Conservation (phyloP, 768 basidiomycete species). For the Asterophora lycoperdoides region DNA sequence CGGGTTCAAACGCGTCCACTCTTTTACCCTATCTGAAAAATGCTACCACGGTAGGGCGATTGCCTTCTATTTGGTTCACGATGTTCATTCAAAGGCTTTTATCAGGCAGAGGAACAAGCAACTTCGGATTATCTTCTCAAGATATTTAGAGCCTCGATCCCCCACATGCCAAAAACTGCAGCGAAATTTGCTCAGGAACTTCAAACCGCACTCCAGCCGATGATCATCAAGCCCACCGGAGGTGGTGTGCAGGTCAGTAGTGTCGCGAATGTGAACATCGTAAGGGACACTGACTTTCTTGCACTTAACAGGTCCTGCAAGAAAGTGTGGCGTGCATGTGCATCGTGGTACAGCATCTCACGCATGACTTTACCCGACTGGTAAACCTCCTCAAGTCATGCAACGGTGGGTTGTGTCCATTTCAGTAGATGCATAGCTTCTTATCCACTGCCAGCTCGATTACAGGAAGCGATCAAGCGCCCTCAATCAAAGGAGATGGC, state of each 20-base stretch:
- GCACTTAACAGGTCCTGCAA: constrained; percentile 61
- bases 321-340: constrained; percentile 94
- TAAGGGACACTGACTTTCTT: constrained; percentile 2
- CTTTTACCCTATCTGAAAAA: constrained; percentile 89
- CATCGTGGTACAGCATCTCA: constrained; percentile 75
- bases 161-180: constrained; percentile 86
- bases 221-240: constrained; percentile 81
- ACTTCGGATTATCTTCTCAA: constrained; percentile 85
- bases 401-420: constrained; percentile 49
- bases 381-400: constrained; percentile 82
- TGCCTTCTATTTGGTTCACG: no score
- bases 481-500: constrained; percentile 36
- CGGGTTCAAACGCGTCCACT: constrained; percentile 76
- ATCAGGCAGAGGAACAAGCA: constrained; percentile 74
- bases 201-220: constrained; percentile 75
- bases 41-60: constrained; percentile 55
- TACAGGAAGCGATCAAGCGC: constrained; percentile 53
- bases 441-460: constrained; percentile 42
- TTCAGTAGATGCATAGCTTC: background rate
- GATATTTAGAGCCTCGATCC: constrained; percentile 82
- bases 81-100: background rate
- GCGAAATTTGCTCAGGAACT: constrained; percentile 85
- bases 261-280: background rate
- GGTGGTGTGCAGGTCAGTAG: constrained; percentile 60
- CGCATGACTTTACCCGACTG: constrained; percentile 78